Evolutionary conservation across 2,329 filamentous ascomycete genomes (phyloP), one percentile per base, ranked within the genome.

Genomic region (Pestalotiopsis sp.): DNA sequence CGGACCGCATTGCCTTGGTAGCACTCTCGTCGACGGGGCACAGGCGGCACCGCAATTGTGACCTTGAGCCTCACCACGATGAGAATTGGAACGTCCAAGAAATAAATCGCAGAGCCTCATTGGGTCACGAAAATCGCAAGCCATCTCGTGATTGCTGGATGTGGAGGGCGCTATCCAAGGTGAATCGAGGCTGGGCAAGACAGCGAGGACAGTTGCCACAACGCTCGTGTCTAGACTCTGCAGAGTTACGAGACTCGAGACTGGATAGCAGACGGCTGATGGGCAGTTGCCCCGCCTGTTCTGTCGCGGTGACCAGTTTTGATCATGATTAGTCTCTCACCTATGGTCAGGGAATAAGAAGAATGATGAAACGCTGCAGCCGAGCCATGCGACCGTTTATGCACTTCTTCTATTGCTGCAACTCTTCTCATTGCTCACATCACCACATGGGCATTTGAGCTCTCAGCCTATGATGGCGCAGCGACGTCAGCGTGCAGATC

Each of bases 401-500:
- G 45, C 45, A 23, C 17, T 52, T 52, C 20, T 52, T 52, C 17
- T n/a, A 59, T 58, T 58, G 14, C n/a, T 58, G 20, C 52, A 59
- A 12, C 57, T 13, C 25, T 36, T 36, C 20, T 59, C 57, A 23
- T 59, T n/a, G 13, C 31, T 36, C 25, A 59, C 17, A 17, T 23
- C 23, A 27, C 23, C 23, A 59, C 14, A 36, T 13, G 27, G 23
- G 57, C 20, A 36, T 27, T 9, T 11, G 17, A 9, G 17, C 14
- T 59, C 31, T 23, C 27, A 62, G 49, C 73, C 69, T 72, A 76
- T 76, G 72, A 74, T 74, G 73, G 67, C 70, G 71, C 66, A 68
- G 66, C 70, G 72, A 76, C 75, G 75, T 77, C 75, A 76, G 73
- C 73, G 64, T 73, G 75, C 73, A 76, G 70, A 56, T 63, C 49